phyloP scores from a whole-genome alignment of 163 green algal genomes.

The Trebouxiophyceae sp. region DNA sequence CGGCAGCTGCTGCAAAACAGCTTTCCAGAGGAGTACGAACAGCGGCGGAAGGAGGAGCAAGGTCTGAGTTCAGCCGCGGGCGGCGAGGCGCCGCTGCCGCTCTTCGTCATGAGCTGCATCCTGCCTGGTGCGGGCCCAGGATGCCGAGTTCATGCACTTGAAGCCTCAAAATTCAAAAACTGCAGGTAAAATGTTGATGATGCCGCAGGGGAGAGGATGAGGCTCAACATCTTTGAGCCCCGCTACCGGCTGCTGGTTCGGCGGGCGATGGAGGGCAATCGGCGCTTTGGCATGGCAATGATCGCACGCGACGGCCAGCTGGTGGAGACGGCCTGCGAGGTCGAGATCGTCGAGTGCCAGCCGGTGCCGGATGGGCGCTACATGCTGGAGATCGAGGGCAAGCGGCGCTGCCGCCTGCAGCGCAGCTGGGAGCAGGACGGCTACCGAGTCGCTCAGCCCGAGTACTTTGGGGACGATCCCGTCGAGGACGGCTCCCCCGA shows the following conservation, averaged over 20 bases:
- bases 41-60: slow-evolving; percentile 38
- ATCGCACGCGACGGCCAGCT: slow-evolving; percentile 24
- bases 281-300: slow-evolving; percentile 69
- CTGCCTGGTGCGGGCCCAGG: slow-evolving; percentile 38
- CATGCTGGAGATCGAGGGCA: slow-evolving; percentile 59
- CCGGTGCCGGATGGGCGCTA: slow-evolving; percentile 64
- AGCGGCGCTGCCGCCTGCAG: slow-evolving; percentile 29
- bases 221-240: slow-evolving; percentile 87
- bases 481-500: slow-evolving; percentile 9
- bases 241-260: slow-evolving; percentile 77
- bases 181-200: too few species aligned
- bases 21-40: slow-evolving; percentile 62
- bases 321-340: slow-evolving; percentile 40
- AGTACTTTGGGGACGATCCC: slow-evolving; percentile 28
- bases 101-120: slow-evolving; percentile 81
- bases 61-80: not conserved
- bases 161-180: too few species aligned
- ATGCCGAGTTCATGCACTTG: not conserved
- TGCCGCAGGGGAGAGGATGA: slow-evolving; percentile 55
- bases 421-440: slow-evolving; percentile 36
- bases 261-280: slow-evolving; percentile 63
- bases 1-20: slow-evolving; percentile 41
- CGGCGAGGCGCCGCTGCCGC: slow-evolving; percentile 35
- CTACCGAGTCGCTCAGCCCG: slow-evolving; percentile 32
- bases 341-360: slow-evolving; percentile 68